Conservation (phyloP, 768 basidiomycete genomes). For the Podaxis mareebaensis region DNA sequence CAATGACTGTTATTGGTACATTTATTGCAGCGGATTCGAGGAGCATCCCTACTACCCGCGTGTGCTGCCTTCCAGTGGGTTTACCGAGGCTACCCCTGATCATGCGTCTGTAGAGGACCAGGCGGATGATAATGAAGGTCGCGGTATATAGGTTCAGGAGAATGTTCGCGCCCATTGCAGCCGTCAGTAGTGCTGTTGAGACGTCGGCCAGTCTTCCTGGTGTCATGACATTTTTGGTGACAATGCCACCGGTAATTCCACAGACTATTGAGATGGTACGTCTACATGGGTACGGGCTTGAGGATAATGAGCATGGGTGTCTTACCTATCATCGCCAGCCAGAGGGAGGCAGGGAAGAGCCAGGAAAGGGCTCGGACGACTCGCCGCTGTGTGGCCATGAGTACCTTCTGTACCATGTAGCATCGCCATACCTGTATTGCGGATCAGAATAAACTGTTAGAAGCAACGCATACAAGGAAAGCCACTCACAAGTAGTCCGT, state of each 20-base stretch:
- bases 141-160: slow-evolving; percentile 1
- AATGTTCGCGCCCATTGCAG: background rate
- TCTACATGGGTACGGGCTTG: background rate
- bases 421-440: slow-evolving; percentile 6
- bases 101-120: slow-evolving; percentile 1
- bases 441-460: background rate
- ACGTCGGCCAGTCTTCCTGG: background rate
- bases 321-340: slow-evolving; percentile 6
- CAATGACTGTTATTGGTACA: background rate
- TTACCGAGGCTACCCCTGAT: background rate
- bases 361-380: background rate
- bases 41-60: slow-evolving; percentile 2
- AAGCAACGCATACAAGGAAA: background rate
- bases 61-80: background rate
- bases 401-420: slow-evolving; percentile 6
- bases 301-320: no score
- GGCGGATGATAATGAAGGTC: slow-evolving; percentile 3
- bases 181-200: background rate
- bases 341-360: slow-evolving; percentile 2
- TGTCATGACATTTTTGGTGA: background rate
- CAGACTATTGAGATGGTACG: background rate
- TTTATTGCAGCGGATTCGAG: slow-evolving; percentile 9
- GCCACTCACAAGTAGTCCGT: slow-evolving; percentile 8
- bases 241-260: background rate
- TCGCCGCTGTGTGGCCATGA: background rate